These are phyloP conservation scores for Yamadazyma atlantica DNA, from an alignment of 1,139 yeast species.

Conservation along the genomic window DNA sequence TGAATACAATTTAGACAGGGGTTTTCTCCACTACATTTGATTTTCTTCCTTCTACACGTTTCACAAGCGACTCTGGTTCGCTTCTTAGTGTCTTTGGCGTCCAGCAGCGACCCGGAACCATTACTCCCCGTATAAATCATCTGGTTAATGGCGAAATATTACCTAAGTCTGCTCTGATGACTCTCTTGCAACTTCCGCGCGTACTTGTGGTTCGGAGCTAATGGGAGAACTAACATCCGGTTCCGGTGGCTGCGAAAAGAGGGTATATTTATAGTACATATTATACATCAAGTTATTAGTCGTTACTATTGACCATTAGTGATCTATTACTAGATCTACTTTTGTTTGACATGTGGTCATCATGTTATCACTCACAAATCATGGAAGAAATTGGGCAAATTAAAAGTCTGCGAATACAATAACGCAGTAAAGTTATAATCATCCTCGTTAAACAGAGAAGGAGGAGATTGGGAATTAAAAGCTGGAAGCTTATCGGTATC, in stretches of 20 bases:
- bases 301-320: too few relatives aligned
- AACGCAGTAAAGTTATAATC: slow-evolving; percentile 4
- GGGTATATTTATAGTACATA: too few relatives aligned
- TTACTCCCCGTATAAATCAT: too few relatives aligned
- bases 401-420: slow-evolving; percentile 15
- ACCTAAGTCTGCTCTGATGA: too few relatives aligned
- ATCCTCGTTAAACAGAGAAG: too few relatives aligned
- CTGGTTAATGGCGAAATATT: neutral
- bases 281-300: too few relatives aligned
- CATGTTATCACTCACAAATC: too few relatives aligned
- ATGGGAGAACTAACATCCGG: neutral
- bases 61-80: slow-evolving; percentile 55
- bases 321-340: too few relatives aligned
- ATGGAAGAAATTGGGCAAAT: slow-evolving; percentile 13
- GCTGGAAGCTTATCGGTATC: too few relatives aligned
- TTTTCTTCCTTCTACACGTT: slow-evolving; percentile 48
- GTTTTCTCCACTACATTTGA: slow-evolving; percentile 49
- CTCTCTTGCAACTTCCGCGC: neutral
- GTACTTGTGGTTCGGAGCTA: neutral
- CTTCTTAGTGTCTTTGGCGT: slow-evolving; percentile 9
- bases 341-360: too few relatives aligned
- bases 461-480: too few relatives aligned
- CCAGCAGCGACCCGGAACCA: neutral
- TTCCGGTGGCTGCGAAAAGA: neutral
- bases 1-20: slow-evolving; percentile 47